Percentiles rank a stretch among this genome's conserved stretches.
phyloP scores from a whole-genome alignment of 163 green algal genomes.

The Chlorella variabilis region DNA sequence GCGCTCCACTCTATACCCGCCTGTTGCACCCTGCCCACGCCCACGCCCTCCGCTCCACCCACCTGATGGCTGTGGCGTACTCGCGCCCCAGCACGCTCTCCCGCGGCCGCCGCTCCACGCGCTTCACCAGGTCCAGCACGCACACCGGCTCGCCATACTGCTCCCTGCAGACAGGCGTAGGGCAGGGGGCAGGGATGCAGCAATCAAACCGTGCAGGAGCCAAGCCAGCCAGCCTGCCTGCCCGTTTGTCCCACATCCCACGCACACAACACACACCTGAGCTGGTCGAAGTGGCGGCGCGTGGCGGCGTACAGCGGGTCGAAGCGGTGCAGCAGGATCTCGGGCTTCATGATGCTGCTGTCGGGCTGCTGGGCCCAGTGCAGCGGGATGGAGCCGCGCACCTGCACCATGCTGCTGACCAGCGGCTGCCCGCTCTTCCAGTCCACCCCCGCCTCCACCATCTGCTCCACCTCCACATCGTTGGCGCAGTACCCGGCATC shows the following conservation, averaged over 20 bases:
- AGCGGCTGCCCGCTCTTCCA: conserved; percentile 67
- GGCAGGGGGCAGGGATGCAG: too few relatives aligned
- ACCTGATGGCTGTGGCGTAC: conserved; percentile 72
- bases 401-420: conserved; percentile 48
- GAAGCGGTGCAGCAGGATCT: conserved; percentile 89
- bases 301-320: conserved; percentile 89
- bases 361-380: conserved; percentile 88
- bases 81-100: conserved; percentile 78
- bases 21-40: too few relatives aligned
- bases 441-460: conserved; percentile 71
- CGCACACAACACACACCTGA: background rate
- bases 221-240: too few relatives aligned
- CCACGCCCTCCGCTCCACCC: too few relatives aligned
- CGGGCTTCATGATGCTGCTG: conserved; percentile 77
- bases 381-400: conserved; percentile 92
- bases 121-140: conserved; percentile 92
- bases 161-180: conserved; percentile 1
- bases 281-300: conserved; percentile 67
- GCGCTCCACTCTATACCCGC: too few relatives aligned
- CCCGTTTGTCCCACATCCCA: too few relatives aligned
- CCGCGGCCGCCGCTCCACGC: conserved; percentile 59
- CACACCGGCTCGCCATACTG: conserved; percentile 88
- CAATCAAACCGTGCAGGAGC: too few relatives aligned
- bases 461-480: conserved; percentile 95
- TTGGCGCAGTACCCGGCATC: conserved; percentile 87